Base-by-base conservation (phyloP, 2,329 filamentous ascomycete genomes). In the Penicillium decumbens region DNA sequence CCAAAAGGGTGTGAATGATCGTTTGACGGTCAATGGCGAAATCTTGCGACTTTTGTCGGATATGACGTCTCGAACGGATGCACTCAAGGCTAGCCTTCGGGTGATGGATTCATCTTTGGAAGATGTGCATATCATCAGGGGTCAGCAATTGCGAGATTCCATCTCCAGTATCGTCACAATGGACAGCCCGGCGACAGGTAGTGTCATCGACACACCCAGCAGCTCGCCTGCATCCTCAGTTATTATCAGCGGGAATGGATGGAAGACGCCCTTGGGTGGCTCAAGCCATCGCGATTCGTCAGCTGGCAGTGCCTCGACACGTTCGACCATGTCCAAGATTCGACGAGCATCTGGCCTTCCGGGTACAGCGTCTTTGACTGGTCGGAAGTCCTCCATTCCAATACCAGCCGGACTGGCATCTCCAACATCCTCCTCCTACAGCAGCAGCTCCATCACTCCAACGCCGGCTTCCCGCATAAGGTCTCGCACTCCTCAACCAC, bases 1-100 rank as follows among this genome's bases (percentile, higher is more conserved):
- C 43, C 89, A 96, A 60, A 92, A 89, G 65, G 93, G 93, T n/a
- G 87, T 97, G 63, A 88, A 88, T 65, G 90, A 97, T 64, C 83
- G 93, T n/a, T 77, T 96, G 43, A 97, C 93, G 0, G 89, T 97
- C 47, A 97, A 98, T 65, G 93, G 93, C 39, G 93, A 97, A 71
- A 93, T 97, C 54, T 72, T 97, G 25, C 83, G 90, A 39, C 76
- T 97, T 28, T 86, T 95, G 62, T 81, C 83, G 6, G 91, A 97
- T 61, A 87, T 96, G 75, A 85, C 89, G 63, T 78, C 82, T n/a
- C 85, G 86, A 61, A 95, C 91, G 82, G 81, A 85, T 56, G 80
- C 81, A 3, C 74, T 96, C 44, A 89, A 90, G 64, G 78, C 80
- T 12, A 82, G 88, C 54, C 92, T 93, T 74, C 80, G 76, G 50